Evolutionary conservation across 2,329 filamentous ascomycete species (phyloP), one percentile per base, ranked within the genome.

Genomic region (Fusarium agapanthi): DNA sequence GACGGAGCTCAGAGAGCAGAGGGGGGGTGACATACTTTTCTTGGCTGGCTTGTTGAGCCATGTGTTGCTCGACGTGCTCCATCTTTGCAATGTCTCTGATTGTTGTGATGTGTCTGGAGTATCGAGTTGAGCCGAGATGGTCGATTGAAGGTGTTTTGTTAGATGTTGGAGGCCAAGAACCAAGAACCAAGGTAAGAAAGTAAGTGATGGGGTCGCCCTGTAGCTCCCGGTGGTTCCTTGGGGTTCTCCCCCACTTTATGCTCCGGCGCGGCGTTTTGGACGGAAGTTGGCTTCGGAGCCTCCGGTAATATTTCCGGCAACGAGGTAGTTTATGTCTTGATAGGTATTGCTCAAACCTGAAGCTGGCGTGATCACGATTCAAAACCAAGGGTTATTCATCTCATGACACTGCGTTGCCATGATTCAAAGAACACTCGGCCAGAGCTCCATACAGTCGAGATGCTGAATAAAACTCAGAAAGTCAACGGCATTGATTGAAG

Each of bases 51-150:
- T 88, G 85, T 69, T 89, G 85, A 74, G 84, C 84, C 76, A 89
- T 83, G 71, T 87, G 86, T 69, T 88, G 85, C 78, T 88, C 84
- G 75, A 89, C 85, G 83, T 89, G 88, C 64, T 90, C 88, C 88
- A 89, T 89, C 35, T 40, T 41, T n/a, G 26, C 50, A 26, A 38
- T 50, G 55, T 22, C 22, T 16, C 8, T 30, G 8, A 16, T 13
- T 12, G 15, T 41, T 22, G 15, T 43, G 22, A 47, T 22, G 35
- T 53, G 26, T 18, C n/a, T 26, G 24, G 10, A 20, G 5, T 54
- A 12, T 35, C 26, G 16, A 41, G 20, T 35, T 18, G 32, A 20
- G 28, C 26, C 24, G 45, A 16, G 43, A 38, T 62, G 41, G 18
- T 35, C 59, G 53, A 48, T 45, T 41, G 30, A 35, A 51, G 34